phyloP scores from a whole-genome alignment of 352 stramenopile genomes.

The Halophytophthora batemanensis region DNA sequence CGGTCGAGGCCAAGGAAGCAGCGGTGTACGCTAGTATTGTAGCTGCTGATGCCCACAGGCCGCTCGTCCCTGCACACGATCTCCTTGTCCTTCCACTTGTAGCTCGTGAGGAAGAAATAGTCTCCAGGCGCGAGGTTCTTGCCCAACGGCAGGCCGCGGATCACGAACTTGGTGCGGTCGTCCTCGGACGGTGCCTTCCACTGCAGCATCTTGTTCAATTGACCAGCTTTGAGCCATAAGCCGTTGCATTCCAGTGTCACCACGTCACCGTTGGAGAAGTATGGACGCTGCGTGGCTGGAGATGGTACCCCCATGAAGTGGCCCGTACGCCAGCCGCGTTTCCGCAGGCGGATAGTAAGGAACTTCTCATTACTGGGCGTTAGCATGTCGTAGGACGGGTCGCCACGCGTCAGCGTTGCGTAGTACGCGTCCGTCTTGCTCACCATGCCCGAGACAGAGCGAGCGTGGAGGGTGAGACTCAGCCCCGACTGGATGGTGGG shows the following conservation, averaged over 20 bases:
- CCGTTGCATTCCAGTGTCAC: slow-evolving; percentile 88
- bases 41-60: slow-evolving; percentile 74
- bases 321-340: slow-evolving; percentile 62
- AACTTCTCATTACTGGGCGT: slow-evolving; percentile 86
- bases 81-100: slow-evolving; percentile 87
- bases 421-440: slow-evolving; percentile 87
- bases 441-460: slow-evolving; percentile 68
- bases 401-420: slow-evolving; percentile 70
- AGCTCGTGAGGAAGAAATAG: slow-evolving; percentile 87
- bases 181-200: slow-evolving; percentile 85
- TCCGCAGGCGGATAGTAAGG: slow-evolving; percentile 71
- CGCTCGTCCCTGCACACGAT: slow-evolving; percentile 78
- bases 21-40: slow-evolving; percentile 81
- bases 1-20: slow-evolving; percentile 81
- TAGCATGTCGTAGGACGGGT: slow-evolving; percentile 76
- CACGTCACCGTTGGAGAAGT: slow-evolving; percentile 81
- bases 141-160: slow-evolving; percentile 73
- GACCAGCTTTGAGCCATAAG: slow-evolving; percentile 71
- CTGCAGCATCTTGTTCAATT: slow-evolving; percentile 82
- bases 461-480: slow-evolving; percentile 73
- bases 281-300: slow-evolving; percentile 48
- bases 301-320: slow-evolving; percentile 24
- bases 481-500: slow-evolving; percentile 68
- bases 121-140: slow-evolving; percentile 71
- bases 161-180: slow-evolving; percentile 84